Conservation (phyloP, 495 filamentous ascomycete species). For the Cladorrhinum samala region DNA sequence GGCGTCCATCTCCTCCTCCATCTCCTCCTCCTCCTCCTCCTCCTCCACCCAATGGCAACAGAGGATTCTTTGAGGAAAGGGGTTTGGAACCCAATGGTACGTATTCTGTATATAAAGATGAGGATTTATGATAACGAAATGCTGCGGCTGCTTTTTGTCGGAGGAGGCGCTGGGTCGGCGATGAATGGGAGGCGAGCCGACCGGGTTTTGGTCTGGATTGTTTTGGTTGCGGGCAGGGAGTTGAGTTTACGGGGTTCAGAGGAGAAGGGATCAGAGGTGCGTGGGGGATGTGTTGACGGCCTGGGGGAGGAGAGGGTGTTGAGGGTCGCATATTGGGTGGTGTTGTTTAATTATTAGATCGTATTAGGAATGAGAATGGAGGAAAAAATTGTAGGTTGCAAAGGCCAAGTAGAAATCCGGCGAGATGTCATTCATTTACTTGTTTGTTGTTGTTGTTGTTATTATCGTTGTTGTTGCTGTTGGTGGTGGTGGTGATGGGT, state of each 20-base stretch:
- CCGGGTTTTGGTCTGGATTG: background rate
- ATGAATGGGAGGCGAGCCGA: conserved; percentile 5
- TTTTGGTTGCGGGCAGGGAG: background rate
- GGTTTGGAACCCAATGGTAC: too few relatives aligned
- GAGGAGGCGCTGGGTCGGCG: conserved; percentile 27
- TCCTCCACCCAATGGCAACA: too few relatives aligned
- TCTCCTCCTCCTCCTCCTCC: too few relatives aligned
- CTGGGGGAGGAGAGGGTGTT: background rate
- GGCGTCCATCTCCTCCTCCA: too few relatives aligned
- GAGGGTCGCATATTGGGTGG: background rate
- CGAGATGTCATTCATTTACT: too few relatives aligned
- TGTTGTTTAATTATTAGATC: background rate
- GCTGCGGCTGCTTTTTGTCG: conserved; percentile 29
- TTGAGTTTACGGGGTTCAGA: conserved; percentile 5
- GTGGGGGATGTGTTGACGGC: background rate
- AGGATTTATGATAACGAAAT: conserved; percentile 16
- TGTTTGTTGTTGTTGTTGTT: too few relatives aligned
- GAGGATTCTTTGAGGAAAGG: too few relatives aligned
- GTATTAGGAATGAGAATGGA: too few relatives aligned
- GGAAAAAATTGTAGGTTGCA: too few relatives aligned
- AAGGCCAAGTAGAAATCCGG: too few relatives aligned
- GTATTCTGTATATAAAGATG: too few relatives aligned
- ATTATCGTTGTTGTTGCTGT: too few relatives aligned
- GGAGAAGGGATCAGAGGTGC: conserved; percentile 7
- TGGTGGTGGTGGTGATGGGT: background rate